Evolutionary conservation across 2,329 filamentous ascomycete genomes (phyloP).

Genomic region (Coniochaeta sp.): DNA sequence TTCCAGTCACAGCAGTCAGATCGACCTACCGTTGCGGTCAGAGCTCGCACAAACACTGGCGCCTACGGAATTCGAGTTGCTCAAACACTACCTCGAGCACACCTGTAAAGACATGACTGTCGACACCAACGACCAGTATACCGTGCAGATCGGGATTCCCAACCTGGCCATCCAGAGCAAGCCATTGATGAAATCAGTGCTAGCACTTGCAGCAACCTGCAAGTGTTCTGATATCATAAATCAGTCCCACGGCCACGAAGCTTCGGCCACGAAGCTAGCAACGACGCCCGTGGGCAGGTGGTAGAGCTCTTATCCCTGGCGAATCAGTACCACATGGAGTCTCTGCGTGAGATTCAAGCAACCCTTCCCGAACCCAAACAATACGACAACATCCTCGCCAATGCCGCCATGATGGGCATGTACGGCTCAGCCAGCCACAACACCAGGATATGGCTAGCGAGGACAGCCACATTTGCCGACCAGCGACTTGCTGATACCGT

Average conservation of each 20-base stretch:
- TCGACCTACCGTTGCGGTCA: constrained; percentile 6
- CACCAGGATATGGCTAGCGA: constrained; percentile 25
- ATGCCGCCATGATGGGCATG: constrained; percentile 34
- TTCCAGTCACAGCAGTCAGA: neutral
- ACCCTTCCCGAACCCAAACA: constrained; percentile 20
- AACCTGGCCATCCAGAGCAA: constrained; percentile 31
- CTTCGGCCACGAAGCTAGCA: constrained; percentile 6
- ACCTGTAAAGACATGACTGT: constrained; percentile 28
- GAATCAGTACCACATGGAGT: constrained; percentile 28
- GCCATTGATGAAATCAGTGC: constrained; percentile 32
- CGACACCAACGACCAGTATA: constrained; percentile 29
- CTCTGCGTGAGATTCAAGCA: constrained; percentile 28
- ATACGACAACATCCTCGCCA: constrained; percentile 28
- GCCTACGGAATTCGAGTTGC: constrained; percentile 25
- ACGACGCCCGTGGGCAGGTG: constrained; percentile 17
- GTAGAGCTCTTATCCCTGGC: constrained; percentile 23
- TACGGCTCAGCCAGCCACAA: constrained; percentile 30
- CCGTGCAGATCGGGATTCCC: constrained; percentile 32
- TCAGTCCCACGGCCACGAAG: constrained; percentile 9
- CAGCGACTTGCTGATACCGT: constrained; percentile 16
- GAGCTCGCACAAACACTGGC: constrained; percentile 12
- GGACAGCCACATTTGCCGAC: constrained; percentile 12
- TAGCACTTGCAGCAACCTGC: constrained; percentile 33
- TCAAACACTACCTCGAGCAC: constrained; percentile 34
- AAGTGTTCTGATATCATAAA: constrained; percentile 27